These are phyloP conservation scores for Hypoxylon sp. DNA, from an alignment of 2,329 filamentous ascomycete genomes.

Conservation along the genomic window DNA sequence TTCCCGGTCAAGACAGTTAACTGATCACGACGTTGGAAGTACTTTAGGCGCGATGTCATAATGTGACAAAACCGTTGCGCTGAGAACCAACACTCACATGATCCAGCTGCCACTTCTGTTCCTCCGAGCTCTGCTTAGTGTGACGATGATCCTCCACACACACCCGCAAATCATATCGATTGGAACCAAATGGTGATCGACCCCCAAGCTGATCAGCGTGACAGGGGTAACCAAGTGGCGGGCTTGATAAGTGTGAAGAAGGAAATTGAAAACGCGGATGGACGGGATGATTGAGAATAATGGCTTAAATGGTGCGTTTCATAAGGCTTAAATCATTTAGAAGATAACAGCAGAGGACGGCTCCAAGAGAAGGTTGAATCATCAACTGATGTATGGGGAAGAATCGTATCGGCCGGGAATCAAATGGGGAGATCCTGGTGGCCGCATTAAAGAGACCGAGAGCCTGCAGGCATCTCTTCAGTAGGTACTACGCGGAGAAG, in stretches of 20 bases:
- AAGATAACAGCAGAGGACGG: too few species aligned
- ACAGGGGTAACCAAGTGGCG: constrained; percentile 10
- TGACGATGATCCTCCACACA: constrained; percentile 29
- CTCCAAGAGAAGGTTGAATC: not conserved
- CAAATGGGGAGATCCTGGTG: not conserved
- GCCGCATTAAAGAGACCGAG: not conserved
- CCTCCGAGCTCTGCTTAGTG: constrained; percentile 10
- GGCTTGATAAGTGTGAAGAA: constrained; percentile 9
- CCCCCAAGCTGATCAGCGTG: constrained; percentile 18
- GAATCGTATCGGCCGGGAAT: constrained; percentile 2
- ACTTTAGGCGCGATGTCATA: constrained; percentile 25
- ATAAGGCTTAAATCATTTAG: constrained; percentile 16
- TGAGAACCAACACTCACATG: too few species aligned
- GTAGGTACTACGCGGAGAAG: constrained; percentile 18
- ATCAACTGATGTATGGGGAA: constrained; percentile 1
- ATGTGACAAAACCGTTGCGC: too few species aligned
- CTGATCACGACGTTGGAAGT: constrained; percentile 1
- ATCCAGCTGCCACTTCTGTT: too few species aligned
- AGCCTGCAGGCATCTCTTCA: constrained; percentile 15
- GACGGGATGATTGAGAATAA: constrained; percentile 17
- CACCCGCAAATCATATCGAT: constrained; percentile 13
- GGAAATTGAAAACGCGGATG: constrained; percentile 21
- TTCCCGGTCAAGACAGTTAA: too few species aligned
- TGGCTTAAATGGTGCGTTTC: constrained; percentile 16
- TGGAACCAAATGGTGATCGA: constrained; percentile 34